phyloP scores from a whole-genome alignment of 208 protist genomes.

The Leishmania tarentolae region DNA sequence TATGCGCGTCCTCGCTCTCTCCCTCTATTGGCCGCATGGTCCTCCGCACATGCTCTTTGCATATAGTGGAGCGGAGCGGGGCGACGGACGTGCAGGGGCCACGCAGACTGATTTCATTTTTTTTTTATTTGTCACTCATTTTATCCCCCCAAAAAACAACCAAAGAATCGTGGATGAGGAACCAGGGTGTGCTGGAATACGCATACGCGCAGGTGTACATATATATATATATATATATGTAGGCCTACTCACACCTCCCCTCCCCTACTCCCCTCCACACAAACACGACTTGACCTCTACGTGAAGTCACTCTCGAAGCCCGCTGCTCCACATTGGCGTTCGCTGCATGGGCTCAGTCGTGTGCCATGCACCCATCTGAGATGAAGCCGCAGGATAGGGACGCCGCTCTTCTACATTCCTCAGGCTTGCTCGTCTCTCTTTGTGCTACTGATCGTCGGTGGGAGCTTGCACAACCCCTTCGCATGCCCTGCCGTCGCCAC shows the following conservation, averaged over 20 bases:
- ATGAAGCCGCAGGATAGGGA: background rate
- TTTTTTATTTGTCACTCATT: background rate
- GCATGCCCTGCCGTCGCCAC: background rate
- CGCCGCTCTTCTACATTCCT: background rate
- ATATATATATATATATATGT: background rate
- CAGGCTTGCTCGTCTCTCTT: background rate
- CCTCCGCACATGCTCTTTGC: background rate
- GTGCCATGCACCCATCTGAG: background rate
- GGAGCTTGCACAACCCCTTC: background rate
- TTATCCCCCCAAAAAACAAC: background rate
- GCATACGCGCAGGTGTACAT: background rate
- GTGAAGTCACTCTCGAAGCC: background rate
- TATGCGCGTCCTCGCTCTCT: background rate
- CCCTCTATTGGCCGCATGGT: background rate
- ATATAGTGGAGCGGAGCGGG: background rate
- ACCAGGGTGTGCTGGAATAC: background rate
- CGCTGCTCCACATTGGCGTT: background rate
- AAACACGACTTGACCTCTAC: background rate
- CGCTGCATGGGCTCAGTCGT: background rate
- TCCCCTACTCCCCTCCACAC: background rate
- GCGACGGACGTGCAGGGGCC: background rate
- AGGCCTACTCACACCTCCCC: background rate
- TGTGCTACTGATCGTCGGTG: background rate
- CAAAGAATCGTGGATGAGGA: background rate
- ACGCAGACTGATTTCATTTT: conserved; percentile 9